Evolutionary conservation across 176 grass and related monocot genomes (phyloP), one percentile per base, ranked within the genome.

Genomic region (Typha latifolia): DNA sequence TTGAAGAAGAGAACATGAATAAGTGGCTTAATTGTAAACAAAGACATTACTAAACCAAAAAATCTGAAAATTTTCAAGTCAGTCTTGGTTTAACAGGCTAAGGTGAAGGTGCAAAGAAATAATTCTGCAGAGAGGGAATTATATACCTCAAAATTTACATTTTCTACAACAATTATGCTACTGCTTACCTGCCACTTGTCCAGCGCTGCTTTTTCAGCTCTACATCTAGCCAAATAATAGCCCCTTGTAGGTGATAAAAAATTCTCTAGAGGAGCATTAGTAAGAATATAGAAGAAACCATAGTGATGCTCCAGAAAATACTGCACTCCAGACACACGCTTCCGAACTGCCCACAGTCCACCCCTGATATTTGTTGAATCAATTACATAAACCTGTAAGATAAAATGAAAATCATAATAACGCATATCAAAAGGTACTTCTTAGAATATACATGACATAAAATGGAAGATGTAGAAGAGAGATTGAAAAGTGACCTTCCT

Each of bases 291-390:
- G 70, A 97, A 92, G 78, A 78, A 92, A n/a, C 85, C 88, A 62
- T 77, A 76, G 66, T 97, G 93, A 74, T 97, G 88, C 81, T 97
- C 93, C 83, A 97, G 47, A 84, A 97, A 97, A 67, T 87, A 97
- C 69, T 97, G 93, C 62, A 87, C 88, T 72, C 87, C 79, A 64
- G 71, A 50, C n/a, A 77, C 78, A 29, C 93, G 85, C 63, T 89
- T 86, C 67, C 79, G 62, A 78, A 97, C 71, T 69, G 69, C 71
- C 82, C 85, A 91, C 61, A 92, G 77, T 16, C 85, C 78, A 62
- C 73, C 82, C 77, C 71, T 89, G 64, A 82, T 16, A 69, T 82
- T 82, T 64, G 53, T 63, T 73, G 88, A 82, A 67, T 97, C 73
- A n/a, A 92, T 82, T 37, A 92, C 79, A 86, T 90, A 85, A 78